Evolutionary conservation across 768 basidiomycete species (phyloP).

Genomic region (Mycena galopus): DNA sequence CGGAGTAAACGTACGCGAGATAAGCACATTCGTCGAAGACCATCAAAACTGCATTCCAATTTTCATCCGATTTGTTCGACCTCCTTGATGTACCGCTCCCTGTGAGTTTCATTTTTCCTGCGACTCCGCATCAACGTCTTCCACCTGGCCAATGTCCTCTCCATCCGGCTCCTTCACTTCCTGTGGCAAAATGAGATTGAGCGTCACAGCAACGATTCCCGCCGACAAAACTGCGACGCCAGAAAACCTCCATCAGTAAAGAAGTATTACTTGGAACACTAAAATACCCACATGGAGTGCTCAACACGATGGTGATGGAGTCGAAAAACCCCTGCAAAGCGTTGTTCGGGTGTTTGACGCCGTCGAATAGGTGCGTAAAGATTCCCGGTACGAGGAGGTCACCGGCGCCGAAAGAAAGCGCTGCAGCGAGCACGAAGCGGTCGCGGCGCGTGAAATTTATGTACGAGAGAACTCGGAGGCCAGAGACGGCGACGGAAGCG

Average conservation of each 20-base stretch:
- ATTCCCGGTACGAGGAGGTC: conserved; percentile 75
- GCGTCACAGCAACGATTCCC: not conserved
- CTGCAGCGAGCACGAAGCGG: conserved; percentile 77
- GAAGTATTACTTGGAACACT: not conserved
- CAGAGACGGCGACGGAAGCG: conserved; percentile 70
- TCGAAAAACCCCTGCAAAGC: conserved; percentile 74
- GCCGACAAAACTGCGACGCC: not conserved
- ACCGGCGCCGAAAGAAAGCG: conserved; percentile 77
- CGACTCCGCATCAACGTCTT: not conserved
- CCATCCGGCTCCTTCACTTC: not conserved
- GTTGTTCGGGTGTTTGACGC: conserved; percentile 57
- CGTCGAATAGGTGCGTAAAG: conserved; percentile 79
- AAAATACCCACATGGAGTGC: conserved; percentile 79
- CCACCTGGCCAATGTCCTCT: not conserved
- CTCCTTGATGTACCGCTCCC: too few species aligned
- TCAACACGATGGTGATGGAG: conserved; percentile 84
- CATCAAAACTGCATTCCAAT: too few species aligned
- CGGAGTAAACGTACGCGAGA: too few species aligned
- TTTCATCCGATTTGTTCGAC: too few species aligned
- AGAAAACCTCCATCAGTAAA: not conserved
- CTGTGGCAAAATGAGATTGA: not conserved
- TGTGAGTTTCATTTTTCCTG: not conserved
- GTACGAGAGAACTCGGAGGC: conserved; percentile 70
- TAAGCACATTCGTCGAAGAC: too few species aligned
- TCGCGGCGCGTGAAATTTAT: conserved; percentile 73